phyloP scores from a whole-genome alignment of 73 alveolate genomes.

The Paramecium primaurelia region DNA sequence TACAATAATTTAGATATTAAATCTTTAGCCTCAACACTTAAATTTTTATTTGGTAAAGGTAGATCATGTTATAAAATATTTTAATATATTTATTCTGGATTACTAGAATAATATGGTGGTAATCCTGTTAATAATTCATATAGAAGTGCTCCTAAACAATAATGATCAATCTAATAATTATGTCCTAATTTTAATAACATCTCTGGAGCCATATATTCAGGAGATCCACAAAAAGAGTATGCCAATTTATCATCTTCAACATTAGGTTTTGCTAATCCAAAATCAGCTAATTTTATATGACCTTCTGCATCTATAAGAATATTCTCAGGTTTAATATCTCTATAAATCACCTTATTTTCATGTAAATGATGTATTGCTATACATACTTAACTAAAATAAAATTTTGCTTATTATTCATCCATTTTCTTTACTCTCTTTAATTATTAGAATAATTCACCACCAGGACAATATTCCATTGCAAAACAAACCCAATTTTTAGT shows the following conservation, averaged over 20 bases:
- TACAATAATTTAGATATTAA: constrained; percentile 71
- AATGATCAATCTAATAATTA: constrained; percentile 66
- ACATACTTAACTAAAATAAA: constrained; percentile 66
- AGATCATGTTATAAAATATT: constrained; percentile 62
- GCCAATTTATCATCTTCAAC: constrained; percentile 56
- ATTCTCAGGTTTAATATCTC: constrained; percentile 85
- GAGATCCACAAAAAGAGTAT: constrained; percentile 74
- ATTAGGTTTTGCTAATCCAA: constrained; percentile 68
- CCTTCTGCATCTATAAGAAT: constrained; percentile 73
- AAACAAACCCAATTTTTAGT: constrained; percentile 69
- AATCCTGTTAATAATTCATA: constrained; percentile 69
- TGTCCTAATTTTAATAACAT: constrained; percentile 67
- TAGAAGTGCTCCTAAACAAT: constrained; percentile 69
- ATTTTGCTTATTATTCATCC: constrained; percentile 67
- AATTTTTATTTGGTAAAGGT: constrained; percentile 6
- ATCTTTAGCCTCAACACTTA: constrained; percentile 65
- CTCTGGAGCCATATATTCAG: constrained; percentile 77
- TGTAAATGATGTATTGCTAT: constrained; percentile 77
- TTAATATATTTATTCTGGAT: constrained; percentile 60
- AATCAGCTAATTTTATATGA: constrained; percentile 64
- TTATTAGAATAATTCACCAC: constrained; percentile 68
- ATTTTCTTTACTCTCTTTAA: constrained; percentile 69
- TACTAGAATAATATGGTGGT: constrained; percentile 65
- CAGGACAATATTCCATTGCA: constrained; percentile 66
- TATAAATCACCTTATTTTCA: constrained; percentile 62